Evolutionary conservation across 345 rosid genomes (phyloP), one percentile per base, ranked within the genome.

Genomic region (Pistacia atlantica): DNA sequence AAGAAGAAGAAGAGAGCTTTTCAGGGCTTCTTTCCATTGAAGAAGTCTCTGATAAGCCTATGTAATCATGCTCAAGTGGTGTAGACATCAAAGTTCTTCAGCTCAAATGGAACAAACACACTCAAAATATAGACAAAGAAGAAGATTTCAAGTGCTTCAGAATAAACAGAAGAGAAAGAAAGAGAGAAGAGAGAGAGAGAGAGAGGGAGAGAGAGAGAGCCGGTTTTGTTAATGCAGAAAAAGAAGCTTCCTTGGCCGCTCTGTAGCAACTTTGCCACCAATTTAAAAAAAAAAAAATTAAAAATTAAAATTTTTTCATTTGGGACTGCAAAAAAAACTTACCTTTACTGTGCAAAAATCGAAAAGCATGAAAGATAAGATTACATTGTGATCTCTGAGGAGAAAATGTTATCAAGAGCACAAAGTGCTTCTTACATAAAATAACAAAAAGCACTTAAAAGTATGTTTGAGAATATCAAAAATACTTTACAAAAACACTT

Each of bases 31-130:
- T 80, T 55, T 79, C 83, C 87, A 84, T 81, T 20, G 89, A 69
- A 78, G 90, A 79, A 78, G 82, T 20, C 77, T 82, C 89, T 72
- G 83, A 42, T 42, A 88, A 75, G 81, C 92, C 92, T 85, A 89
- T 87, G 92, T 89, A 90, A 83, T 87, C 95, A 86, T 89, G 91
- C 57, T 87, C 95, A 10, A 78, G 69, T 33, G 90, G 88, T 54
- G 78, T 20, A 83, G 87, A 83, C 91, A 89, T 90, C 65, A 80
- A 78, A 78, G 79, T 74, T 60, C 69, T 31, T 63, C 31, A 22
- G 22, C 54, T 13, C 14, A 63, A 75, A 75, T 54, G 42, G 69
- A 72, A 45, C 16, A 33, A 66, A 56, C n/a, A 25, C 35, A 61
- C 2, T 57, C 11, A 9, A 51, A 59, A 70, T 61, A 22, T 2